Percentiles rank a stretch among this genome's conserved stretches.
Evolutionary conservation across 2,329 filamentous ascomycete genomes (phyloP).

Genomic region (Colletotrichum salicis): DNA sequence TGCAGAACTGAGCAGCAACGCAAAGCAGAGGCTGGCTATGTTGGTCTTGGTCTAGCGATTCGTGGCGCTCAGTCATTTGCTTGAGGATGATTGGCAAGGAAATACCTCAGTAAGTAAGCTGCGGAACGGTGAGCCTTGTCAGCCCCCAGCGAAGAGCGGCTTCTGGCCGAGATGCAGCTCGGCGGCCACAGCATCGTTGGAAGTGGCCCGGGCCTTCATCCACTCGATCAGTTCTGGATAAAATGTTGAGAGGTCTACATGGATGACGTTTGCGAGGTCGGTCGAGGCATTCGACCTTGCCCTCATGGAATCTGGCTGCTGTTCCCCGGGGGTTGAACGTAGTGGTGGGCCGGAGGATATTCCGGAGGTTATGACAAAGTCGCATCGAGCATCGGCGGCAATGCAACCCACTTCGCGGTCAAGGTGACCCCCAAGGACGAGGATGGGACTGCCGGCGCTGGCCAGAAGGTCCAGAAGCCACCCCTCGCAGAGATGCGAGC

Average conservation of each 20-base stretch:
- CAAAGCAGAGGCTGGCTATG: neutral
- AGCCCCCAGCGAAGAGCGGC: neutral
- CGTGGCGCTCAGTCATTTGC: slow-evolving; percentile 18
- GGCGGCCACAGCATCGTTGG: slow-evolving; percentile 13
- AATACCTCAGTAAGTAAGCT: neutral
- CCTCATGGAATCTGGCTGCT: neutral
- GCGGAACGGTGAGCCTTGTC: neutral
- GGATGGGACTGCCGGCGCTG: slow-evolving; percentile 5
- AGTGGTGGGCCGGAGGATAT: neutral
- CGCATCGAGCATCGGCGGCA: neutral
- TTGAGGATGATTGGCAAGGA: neutral
- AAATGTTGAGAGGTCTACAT: slow-evolving; percentile 14
- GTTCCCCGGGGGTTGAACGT: neutral
- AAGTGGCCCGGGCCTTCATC: neutral
- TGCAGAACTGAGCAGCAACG: neutral
- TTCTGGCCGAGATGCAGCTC: slow-evolving; percentile 17
- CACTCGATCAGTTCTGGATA: neutral
- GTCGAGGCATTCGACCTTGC: neutral
- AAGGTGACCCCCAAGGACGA: neutral
- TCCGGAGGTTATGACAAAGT: neutral
- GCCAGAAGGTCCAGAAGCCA: neutral
- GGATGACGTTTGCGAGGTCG: neutral
- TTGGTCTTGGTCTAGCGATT: neutral
- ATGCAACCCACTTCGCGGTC: slow-evolving; percentile 7
- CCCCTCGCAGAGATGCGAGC: slow-evolving; percentile 26